phyloP scores from a whole-genome alignment of 2,329 filamentous ascomycete genomes.

The Bipolaris oryzae region DNA sequence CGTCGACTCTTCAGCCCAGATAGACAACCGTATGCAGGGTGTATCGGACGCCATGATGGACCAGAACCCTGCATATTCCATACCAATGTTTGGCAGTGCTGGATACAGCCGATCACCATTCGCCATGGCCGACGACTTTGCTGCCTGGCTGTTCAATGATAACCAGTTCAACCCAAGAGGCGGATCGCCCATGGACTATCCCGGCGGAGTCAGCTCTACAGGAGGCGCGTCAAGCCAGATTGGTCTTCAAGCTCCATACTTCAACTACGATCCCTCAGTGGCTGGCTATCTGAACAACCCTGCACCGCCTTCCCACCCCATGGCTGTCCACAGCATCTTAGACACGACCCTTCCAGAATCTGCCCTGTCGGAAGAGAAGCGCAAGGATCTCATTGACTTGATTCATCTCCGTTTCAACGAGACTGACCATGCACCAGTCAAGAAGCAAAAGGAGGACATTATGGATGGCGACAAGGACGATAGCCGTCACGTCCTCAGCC shows the following conservation, averaged over 20 bases:
- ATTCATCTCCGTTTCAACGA: constrained; percentile 84
- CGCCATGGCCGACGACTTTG: constrained; percentile 85
- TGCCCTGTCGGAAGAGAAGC: constrained; percentile 84
- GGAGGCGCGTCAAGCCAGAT: constrained; percentile 48
- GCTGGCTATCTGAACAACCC: constrained; percentile 56
- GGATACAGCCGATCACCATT: constrained; percentile 86
- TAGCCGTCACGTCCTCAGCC: constrained; percentile 70
- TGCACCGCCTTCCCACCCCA: constrained; percentile 72
- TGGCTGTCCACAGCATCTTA: constrained; percentile 85
- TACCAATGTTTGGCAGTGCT: constrained; percentile 87
- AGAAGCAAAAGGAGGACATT: constrained; percentile 76
- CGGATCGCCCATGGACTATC: constrained; percentile 48
- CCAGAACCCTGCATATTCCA: constrained; percentile 63
- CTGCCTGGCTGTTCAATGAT: constrained; percentile 82
- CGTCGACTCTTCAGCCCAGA: constrained; percentile 46
- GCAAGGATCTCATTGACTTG: constrained; percentile 79
- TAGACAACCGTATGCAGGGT: constrained; percentile 42
- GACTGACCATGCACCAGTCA: constrained; percentile 73
- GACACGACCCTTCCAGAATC: constrained; percentile 81
- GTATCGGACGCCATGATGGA: constrained; percentile 51
- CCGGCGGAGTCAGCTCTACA: constrained; percentile 43
- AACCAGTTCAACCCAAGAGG: constrained; percentile 54
- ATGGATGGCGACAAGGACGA: constrained; percentile 76
- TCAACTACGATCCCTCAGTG: constrained; percentile 57
- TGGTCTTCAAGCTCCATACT: constrained; percentile 57